Evolutionary conservation across 2,329 filamentous ascomycete genomes (phyloP), one percentile per base, ranked within the genome.

Genomic region (Basipetospora sp.): DNA sequence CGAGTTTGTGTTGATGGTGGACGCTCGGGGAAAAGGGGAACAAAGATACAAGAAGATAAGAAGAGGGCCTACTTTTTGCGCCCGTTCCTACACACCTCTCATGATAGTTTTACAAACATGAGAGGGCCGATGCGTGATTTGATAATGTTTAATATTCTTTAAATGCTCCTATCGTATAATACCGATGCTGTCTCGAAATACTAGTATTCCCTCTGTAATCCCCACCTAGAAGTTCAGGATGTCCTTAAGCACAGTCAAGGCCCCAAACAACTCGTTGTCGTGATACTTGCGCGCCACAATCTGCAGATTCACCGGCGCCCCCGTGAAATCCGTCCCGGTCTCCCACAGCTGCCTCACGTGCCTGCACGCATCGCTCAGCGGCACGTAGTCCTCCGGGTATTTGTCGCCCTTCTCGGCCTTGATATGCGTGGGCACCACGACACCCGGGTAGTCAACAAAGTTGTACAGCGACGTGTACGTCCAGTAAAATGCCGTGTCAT

Each of bases 381-480:
- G 50, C 18, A 46, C 45, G 8, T 33, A 31, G 1, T 38, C 41
- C 1, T 41, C 28, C 1, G 45, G 41, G 3, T 55, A 55, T 2
- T 31, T 26, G 39, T 57, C 55, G 5, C 43, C 41, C 2, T 48
- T 50, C 35, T 52, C 48, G 6, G 52, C 51, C 38, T 41, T 50
- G 20, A 59, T 42, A 0, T 55, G 53, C 1, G 56, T 59, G 1
- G 56, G 57, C 0, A 60, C 27, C 0, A 55, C 54, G 0, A 50
- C 53, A 1, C 53, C 56, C 1, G 58, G 56, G 18, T 54, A 58
- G 41, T 60, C 57, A 2, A 60, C 46, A 11, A 57, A 49, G 15
- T 59, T 59, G 38, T 52, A 60, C 3, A 59, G 46, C 3, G 54
- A 53, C 2, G 57, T 58, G 42, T 60, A 58, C 0, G 53, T 55